Evolutionary conservation across 441 rosid species (phyloP), one percentile per base, ranked within the genome.

Genomic region (Kokia cookei): DNA sequence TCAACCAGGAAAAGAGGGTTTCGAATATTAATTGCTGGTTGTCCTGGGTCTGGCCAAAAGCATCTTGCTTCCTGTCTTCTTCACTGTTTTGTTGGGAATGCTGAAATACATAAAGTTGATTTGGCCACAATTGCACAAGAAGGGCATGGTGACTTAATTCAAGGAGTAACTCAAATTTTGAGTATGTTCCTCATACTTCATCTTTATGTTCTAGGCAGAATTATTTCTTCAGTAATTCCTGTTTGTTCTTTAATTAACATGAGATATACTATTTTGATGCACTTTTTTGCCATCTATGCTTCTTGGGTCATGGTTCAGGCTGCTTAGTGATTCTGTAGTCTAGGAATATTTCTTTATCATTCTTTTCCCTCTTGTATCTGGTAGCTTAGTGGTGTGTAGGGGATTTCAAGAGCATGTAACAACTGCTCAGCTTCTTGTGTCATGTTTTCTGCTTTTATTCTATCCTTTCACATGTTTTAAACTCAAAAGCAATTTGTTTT

Each of bases 51-150:
- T 77, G 99, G 97, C 76, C 99, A 96, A 86, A 88, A 88, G 73
- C 97, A 92, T 85, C 86, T 96, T 73, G 98, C 94, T 82, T 90
- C 98, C 72, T 92, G 97, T 85, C 81, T 93, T 74, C 93, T 96
- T 82, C 93, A 90, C 70, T 89, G 94, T 86, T 96, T 90, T 73
- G 80, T 83, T 71, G 99, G 98, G 62, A 88, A 89, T 74, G 83
- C 84, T 67, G 98, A 91, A 86, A 85, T 96, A 82, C 97, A 85
- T 75, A 93, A 96, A 86, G 84, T 96, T 76, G 99, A 96, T 84
- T 76, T 93, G 71, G 98, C 99, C 60, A 92, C 97, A 59, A 83
- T 88, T 82, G 91, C 94, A 69, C 97, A 90, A 85, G 99, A 93
- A 82, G 99, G 97, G 57, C 91, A 85, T 74, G 98, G 96, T 76